phyloP scores from a whole-genome alignment of 768 basidiomycete species.

The Auriscalpium microsporum region DNA sequence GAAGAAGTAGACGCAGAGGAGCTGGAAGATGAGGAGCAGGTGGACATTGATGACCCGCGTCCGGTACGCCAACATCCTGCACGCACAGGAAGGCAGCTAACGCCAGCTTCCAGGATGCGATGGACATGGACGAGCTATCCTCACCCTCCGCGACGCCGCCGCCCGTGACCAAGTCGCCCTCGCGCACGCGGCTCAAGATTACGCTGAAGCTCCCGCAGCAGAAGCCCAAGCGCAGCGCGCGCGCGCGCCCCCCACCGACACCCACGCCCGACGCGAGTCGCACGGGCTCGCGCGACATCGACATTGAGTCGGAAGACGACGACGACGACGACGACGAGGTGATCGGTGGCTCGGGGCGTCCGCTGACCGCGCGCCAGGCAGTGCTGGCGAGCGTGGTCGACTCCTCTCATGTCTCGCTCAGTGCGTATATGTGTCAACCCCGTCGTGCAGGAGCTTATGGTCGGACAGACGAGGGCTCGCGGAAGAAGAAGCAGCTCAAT shows the following conservation, averaged over 20 bases:
- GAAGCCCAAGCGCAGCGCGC: conserved; percentile 7
- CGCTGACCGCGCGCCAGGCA: conserved; percentile 48
- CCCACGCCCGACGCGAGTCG: conserved; percentile 15
- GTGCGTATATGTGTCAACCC: conserved; percentile 24
- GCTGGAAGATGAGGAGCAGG: conserved; percentile 1
- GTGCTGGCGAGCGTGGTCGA: conserved; percentile 64
- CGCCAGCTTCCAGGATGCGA: not conserved
- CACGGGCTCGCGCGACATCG: conserved; percentile 14
- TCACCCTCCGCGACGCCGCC: conserved; percentile 15
- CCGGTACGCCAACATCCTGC: too few relatives aligned
- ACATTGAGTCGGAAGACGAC: conserved; percentile 38
- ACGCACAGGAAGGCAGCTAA: too few relatives aligned
- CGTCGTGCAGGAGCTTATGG: not conserved
- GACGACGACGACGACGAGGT: conserved; percentile 22
- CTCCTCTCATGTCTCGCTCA: conserved; percentile 58
- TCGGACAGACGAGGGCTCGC: conserved; percentile 22
- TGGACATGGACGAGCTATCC: conserved; percentile 12
- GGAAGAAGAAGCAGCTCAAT: conserved; percentile 59
- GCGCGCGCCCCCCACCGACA: conserved; percentile 16
- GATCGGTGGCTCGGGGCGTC: conserved; percentile 19
- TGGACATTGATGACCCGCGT: too few relatives aligned
- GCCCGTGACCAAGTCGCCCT: conserved; percentile 14
- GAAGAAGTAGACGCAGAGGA: conserved; percentile 27
- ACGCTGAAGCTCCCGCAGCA: conserved; percentile 47
- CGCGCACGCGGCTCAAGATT: conserved; percentile 42